A percentile compares a stretch with the other conserved stretches of the same genome.
Evolutionary conservation across 805 yeast species (phyloP).

Genomic region (Barnettozyma salicaria): DNA sequence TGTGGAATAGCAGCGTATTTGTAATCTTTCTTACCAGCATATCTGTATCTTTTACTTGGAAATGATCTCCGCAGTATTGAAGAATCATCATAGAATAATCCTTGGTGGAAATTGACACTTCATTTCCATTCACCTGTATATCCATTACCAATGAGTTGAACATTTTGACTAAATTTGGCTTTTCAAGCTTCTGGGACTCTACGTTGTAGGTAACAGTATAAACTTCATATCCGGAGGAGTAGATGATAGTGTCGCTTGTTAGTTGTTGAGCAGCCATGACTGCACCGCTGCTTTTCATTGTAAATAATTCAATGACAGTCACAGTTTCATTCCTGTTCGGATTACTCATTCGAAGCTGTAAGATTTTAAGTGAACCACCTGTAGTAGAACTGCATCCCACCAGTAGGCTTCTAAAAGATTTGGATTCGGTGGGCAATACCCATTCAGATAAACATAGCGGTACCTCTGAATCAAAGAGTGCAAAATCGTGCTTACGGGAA

Average conservation of each 20-base stretch:
- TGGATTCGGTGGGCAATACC: conserved; percentile 24
- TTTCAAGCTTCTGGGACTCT: conserved; percentile 13
- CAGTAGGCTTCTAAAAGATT: conserved; percentile 25
- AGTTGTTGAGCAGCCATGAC: conserved; percentile 21
- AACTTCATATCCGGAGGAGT: conserved; percentile 16
- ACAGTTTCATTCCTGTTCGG: conserved; percentile 7
- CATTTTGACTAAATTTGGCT: conserved; percentile 8
- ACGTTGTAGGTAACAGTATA: conserved; percentile 14
- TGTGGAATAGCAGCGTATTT: conserved; percentile 13
- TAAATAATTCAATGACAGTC: conserved; percentile 15
- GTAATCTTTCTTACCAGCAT: conserved; percentile 18
- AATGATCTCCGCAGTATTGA: conserved; percentile 12
- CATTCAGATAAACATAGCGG: conserved; percentile 31
- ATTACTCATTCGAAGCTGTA: conserved; percentile 15
- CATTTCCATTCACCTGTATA: conserved; percentile 20
- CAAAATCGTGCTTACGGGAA: conserved; percentile 5
- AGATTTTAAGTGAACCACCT: conserved; percentile 22
- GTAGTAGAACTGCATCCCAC: conserved; percentile 28
- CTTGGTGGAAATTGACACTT: conserved; percentile 26
- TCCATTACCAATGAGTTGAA: conserved; percentile 16
- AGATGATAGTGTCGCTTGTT: conserved; percentile 13
- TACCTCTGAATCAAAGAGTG: conserved; percentile 21
- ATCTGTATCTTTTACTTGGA: conserved; percentile 15
- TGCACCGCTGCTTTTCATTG: conserved; percentile 20
- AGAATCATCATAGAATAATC: conserved; percentile 25